phyloP scores from a whole-genome alignment of 2,329 filamentous ascomycete genomes.

The Alternaria longipes region DNA sequence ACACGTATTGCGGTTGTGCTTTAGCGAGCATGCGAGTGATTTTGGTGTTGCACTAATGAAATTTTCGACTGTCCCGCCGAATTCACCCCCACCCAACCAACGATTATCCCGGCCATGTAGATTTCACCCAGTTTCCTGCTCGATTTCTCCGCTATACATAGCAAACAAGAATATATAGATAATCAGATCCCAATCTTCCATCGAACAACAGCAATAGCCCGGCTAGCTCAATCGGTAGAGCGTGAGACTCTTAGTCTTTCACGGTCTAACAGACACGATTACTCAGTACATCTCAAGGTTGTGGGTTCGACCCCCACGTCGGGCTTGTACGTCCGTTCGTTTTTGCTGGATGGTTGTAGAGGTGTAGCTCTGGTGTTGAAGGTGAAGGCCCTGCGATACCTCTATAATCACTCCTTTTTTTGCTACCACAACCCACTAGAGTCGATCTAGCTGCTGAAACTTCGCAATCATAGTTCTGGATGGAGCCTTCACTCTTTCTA shows the following conservation, averaged over 20 bases:
- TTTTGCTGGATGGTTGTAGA: not conserved
- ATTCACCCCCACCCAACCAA: slow-evolving; percentile 1
- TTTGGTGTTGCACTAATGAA: slow-evolving; percentile 4
- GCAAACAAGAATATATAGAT: no score
- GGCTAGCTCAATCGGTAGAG: slow-evolving; percentile 52
- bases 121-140: not conserved
- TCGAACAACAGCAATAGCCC: slow-evolving; percentile 25
- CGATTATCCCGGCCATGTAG: not conserved
- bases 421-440: not conserved
- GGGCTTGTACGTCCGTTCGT: slow-evolving; percentile 9
- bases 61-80: not conserved
- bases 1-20: not conserved
- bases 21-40: slow-evolving; percentile 3
- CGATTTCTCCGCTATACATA: no score
- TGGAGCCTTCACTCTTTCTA: not conserved
- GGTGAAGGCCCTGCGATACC: not conserved
- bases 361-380: no score
- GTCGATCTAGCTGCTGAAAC: not conserved
- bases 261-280: slow-evolving; percentile 31
- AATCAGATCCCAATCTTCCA: no score
- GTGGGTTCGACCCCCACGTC: slow-evolving; percentile 23
- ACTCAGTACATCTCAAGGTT: slow-evolving; percentile 21
- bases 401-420: not conserved
- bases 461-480: not conserved
- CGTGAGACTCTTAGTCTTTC: slow-evolving; percentile 52